Evolutionary conservation across 129 eudicot genomes (phyloP), one percentile per base, ranked within the genome.

Genomic region (Saposhnikovia divaricata): DNA sequence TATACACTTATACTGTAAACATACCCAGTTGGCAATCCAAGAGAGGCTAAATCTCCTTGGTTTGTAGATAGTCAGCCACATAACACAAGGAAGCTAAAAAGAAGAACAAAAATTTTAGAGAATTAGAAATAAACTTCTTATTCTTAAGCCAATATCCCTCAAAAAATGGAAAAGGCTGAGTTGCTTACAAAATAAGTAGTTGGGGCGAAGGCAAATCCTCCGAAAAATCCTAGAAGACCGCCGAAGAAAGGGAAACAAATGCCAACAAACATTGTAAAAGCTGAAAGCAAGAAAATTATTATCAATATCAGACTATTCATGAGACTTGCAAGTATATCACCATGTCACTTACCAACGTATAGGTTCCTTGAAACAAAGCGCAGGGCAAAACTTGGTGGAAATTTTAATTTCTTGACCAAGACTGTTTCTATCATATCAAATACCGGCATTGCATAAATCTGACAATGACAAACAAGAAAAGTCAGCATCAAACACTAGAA

Each of bases 361-460:
- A 78, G 5, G 66, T 82, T 92, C 68, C 97, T 85, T 23, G 91
- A 38, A 57, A 90, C 37, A 81, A 90, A 90, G 31, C 97, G 89
- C 57, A 92, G 84, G 37, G 37, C 77, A 75, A 72, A 79, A 51
- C 72, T 89, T 23, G 97, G 97, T 65, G 78, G 25, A 82, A 92
- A 92, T 15, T 77, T 47, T 39, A 92, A 27, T 76, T 88, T 88
- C 89, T 87, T 92, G 27, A 89, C 95, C 79, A 92, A 84, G 69
- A 88, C 47, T 2, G 97, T 90, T 76, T 92, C 97, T 2, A 90
- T 40, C 95, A 92, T 90, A 72, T 92, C 97, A 81, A 92, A 92
- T 38, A 92, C 97, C 0, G 97, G 97, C 83, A 92, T 92, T 2
- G 97, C 97, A 77, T 88, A 92, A 40, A 92, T 83, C 95, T 92